Percentiles rank a stretch among this genome's conserved stretches.
These are phyloP conservation scores for Lactarius indigo DNA, from an alignment of 768 basidiomycete species.

Conservation along the genomic window DNA sequence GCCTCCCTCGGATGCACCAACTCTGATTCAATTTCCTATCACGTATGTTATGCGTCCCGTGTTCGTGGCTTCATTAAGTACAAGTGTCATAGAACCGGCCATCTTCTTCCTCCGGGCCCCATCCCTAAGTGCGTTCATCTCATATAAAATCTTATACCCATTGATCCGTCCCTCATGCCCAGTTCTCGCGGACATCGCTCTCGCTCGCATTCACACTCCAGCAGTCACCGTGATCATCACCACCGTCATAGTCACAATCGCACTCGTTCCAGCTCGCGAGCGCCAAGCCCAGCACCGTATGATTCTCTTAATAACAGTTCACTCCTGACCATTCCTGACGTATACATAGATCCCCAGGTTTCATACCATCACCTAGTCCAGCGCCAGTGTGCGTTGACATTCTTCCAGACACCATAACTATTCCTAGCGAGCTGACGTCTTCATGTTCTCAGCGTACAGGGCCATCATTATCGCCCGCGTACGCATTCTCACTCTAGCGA, in stretches of 20 bases:
- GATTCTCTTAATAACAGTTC: neutral
- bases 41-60: slow-evolving; percentile 2
- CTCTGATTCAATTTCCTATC: neutral
- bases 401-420: neutral
- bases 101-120: slow-evolving; percentile 5
- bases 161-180: neutral
- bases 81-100: slow-evolving; percentile 2
- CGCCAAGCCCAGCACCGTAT: slow-evolving; percentile 13
- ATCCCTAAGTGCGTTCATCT: slow-evolving; percentile 8
- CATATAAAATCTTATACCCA: neutral
- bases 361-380: neutral
- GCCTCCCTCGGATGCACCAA: slow-evolving; percentile 1
- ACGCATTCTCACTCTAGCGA: slow-evolving; percentile 19
- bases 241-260: neutral
- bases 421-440: neutral
- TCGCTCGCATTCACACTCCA: slow-evolving; percentile 5
- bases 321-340: neutral
- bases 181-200: neutral
- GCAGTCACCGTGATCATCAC: neutral
- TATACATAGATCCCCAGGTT: neutral
- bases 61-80: neutral
- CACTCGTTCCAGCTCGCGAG: slow-evolving; percentile 1
- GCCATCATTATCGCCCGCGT: slow-evolving; percentile 29
- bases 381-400: slow-evolving; percentile 1
- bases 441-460: slow-evolving; percentile 13